Conservation (phyloP, 2,329 filamentous ascomycete genomes). For the Atkinsonella hypoxylon region DNA sequence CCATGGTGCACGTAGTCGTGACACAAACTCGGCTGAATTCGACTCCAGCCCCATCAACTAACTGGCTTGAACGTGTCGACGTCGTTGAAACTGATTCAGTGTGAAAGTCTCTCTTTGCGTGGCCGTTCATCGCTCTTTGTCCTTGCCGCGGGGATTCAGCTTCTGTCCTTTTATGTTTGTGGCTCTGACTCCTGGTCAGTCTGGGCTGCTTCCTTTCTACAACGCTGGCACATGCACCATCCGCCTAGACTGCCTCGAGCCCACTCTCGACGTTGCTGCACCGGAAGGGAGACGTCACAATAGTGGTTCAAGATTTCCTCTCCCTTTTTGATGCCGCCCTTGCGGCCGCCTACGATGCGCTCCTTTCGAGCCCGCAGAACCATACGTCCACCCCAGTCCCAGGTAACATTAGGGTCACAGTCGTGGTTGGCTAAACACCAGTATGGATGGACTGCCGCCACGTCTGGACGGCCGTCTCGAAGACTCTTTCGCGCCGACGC, state of each 20-base stretch:
- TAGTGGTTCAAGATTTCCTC: conserved; percentile 92
- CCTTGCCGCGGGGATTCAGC: not conserved
- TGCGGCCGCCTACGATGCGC: conserved; percentile 36
- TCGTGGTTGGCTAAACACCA: conserved; percentile 97
- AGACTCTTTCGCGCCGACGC: conserved; percentile 73
- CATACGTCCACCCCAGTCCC: conserved; percentile 83
- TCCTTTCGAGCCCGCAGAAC: conserved; percentile 51
- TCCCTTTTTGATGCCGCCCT: conserved; percentile 57
- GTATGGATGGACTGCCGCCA: conserved; percentile 84
- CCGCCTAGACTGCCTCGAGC: conserved; percentile 78
- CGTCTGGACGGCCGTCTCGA: conserved; percentile 72
- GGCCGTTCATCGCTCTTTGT: no score
- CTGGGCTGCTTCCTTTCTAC: conserved; percentile 53
- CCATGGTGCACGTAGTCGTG: no score
- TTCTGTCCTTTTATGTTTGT: not conserved
- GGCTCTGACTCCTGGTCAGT: not conserved
- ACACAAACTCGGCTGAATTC: no score
- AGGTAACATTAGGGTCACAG: conserved; percentile 87
- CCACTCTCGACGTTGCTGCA: conserved; percentile 79
- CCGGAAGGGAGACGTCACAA: conserved; percentile 70
- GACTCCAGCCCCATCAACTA: no score
- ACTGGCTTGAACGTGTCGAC: no score
- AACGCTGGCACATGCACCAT: conserved; percentile 76
- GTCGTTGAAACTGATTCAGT: no score
- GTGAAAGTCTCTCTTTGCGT: no score